These are phyloP conservation scores for Claviceps maximensis DNA, from an alignment of 2,329 filamentous ascomycete species.

Conservation along the genomic window DNA sequence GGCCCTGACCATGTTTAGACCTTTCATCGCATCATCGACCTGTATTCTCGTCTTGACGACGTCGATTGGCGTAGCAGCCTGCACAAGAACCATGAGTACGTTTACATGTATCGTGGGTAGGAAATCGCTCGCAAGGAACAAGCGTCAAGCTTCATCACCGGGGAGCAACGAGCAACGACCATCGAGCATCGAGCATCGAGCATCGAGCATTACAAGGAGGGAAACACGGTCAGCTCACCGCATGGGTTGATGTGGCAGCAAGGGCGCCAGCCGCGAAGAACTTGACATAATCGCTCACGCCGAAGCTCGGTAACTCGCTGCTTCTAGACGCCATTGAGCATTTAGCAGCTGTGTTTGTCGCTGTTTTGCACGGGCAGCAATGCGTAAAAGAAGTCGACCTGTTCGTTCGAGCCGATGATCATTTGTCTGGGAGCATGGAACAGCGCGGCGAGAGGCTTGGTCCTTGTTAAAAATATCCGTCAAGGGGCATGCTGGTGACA, in stretches of 20 bases:
- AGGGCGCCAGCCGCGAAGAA: slow-evolving; percentile 41
- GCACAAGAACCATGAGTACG: not conserved
- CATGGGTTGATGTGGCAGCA: slow-evolving; percentile 38
- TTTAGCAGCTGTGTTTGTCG: slow-evolving; percentile 3
- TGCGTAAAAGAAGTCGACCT: too few species aligned
- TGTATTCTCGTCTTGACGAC: slow-evolving; percentile 90
- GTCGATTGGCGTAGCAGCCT: slow-evolving; percentile 41
- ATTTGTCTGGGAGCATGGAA: not conserved
- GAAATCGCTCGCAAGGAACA: too few species aligned
- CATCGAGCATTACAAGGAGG: too few species aligned
- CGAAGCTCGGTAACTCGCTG: slow-evolving; percentile 27
- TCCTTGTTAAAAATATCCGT: too few species aligned
- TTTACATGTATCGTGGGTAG: not conserved
- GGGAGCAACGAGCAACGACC: too few species aligned
- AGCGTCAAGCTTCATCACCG: too few species aligned
- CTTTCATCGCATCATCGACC: slow-evolving; percentile 76
- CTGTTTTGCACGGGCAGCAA: not conserved
- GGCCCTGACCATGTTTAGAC: slow-evolving; percentile 67
- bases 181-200: too few species aligned
- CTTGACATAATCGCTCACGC: slow-evolving; percentile 32
- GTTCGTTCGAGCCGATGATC: not conserved
- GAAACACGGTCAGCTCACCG: slow-evolving; percentile 21
- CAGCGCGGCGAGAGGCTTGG: too few species aligned
- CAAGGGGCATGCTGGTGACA: too few species aligned
- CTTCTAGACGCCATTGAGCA: slow-evolving; percentile 15